These are phyloP conservation scores for Escovopsis sp. DNA, from an alignment of 2,329 filamentous ascomycete species.

Conservation along the genomic window DNA sequence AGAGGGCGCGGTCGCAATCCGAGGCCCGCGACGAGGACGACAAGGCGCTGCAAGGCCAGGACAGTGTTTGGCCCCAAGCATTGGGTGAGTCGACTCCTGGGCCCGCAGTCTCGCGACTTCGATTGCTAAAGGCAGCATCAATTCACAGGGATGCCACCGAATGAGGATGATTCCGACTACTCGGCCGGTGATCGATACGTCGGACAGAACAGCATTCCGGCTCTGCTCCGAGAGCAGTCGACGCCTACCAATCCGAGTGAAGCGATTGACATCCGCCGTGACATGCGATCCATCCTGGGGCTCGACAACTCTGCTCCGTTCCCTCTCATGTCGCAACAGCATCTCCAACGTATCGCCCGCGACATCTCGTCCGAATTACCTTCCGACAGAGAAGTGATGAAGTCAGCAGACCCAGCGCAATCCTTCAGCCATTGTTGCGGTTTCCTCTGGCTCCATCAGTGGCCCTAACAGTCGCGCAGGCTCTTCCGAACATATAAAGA, in stretches of 20 bases:
- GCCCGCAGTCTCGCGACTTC: neutral
- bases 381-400: constrained; percentile 51
- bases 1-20: constrained; percentile 20
- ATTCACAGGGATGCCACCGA: constrained; percentile 20
- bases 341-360: constrained; percentile 43
- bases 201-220: constrained; percentile 53
- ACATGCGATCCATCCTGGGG: constrained; percentile 52
- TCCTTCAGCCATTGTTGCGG: neutral
- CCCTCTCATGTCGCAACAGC: constrained; percentile 49
- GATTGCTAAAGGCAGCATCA: neutral
- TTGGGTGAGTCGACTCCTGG: constrained; percentile 18
- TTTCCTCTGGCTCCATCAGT: neutral
- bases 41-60: constrained; percentile 21
- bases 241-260: constrained; percentile 36
- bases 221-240: constrained; percentile 47
- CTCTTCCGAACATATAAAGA: constrained; percentile 53
- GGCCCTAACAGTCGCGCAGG: constrained; percentile 19
- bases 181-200: constrained; percentile 44
- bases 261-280: constrained; percentile 43
- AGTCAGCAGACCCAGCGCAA: constrained; percentile 27
- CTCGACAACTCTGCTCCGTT: constrained; percentile 52
- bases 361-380: constrained; percentile 49
- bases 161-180: constrained; percentile 35
- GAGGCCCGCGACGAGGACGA: constrained; percentile 17
- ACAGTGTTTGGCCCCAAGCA: constrained; percentile 25